Evolutionary conservation across 768 basidiomycete genomes (phyloP).

Genomic region (Sporobolomyces pararoseus): DNA sequence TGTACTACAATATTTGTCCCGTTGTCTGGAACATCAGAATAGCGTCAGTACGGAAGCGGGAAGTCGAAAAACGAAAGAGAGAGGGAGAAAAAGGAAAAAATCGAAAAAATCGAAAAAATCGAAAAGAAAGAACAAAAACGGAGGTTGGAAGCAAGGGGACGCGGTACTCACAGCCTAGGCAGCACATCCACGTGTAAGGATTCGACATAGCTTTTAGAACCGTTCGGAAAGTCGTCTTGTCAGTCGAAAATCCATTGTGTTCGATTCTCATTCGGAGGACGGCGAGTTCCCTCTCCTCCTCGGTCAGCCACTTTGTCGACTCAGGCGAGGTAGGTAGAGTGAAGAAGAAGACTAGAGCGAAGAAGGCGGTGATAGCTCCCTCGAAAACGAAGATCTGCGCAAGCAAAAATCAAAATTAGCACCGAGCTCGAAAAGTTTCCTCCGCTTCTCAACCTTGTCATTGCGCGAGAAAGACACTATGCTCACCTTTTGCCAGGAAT

Average conservation of each 20-base stretch:
- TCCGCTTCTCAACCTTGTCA: too few relatives aligned
- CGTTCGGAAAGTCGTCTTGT: constrained; percentile 61
- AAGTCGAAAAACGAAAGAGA: constrained; percentile 48
- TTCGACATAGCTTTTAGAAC: constrained; percentile 56
- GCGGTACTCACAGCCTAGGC: constrained; percentile 12
- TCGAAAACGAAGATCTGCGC: constrained; percentile 26
- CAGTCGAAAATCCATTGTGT: constrained; percentile 63
- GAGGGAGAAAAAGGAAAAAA: constrained; percentile 42
- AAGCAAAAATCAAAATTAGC: not conserved
- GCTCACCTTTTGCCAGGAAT: constrained; percentile 31
- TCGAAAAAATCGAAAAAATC: not conserved
- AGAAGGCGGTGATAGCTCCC: constrained; percentile 26
- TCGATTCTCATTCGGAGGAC: constrained; percentile 64
- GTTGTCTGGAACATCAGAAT: too few relatives aligned
- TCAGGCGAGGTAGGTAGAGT: constrained; percentile 69
- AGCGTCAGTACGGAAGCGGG: not conserved
- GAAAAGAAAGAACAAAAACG: constrained; percentile 1
- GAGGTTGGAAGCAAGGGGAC: too few relatives aligned
- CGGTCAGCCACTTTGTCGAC: constrained; percentile 59
- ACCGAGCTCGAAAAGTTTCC: not conserved
- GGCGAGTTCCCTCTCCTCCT: constrained; percentile 58
- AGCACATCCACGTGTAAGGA: constrained; percentile 32
- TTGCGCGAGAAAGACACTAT: not conserved
- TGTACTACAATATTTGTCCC: too few relatives aligned
- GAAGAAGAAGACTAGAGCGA: constrained; percentile 60